Evolutionary conservation across 2,329 filamentous ascomycete genomes (phyloP), one percentile per base, ranked within the genome.

Genomic region (Parascedosporium putredinis): DNA sequence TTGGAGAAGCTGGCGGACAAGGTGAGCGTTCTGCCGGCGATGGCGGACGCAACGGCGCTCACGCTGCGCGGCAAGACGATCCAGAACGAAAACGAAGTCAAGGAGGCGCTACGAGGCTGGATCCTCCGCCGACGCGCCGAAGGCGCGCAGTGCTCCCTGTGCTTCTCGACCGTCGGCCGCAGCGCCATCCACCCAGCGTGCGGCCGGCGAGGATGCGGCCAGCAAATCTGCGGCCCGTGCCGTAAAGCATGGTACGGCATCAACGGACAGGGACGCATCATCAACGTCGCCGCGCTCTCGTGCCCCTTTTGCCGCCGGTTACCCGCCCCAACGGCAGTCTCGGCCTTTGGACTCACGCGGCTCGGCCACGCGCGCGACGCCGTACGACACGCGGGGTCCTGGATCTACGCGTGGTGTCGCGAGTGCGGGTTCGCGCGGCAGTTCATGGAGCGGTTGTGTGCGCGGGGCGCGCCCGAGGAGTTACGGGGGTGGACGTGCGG

Each of bases 271-370:
- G 72, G 72, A 1, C 56, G 57, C 1, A 61, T 74, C 10, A 65
- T 76, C 56, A 75, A 76, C 52, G 56, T 69, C 0, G 69, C 72
- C 0, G 71, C 74, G 0, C 65, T 77, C 4, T 62, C 57, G 2
- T 75, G 73, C 51, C 72, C 73, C 1, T 76, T 76, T 59, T 77
- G 73, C 52, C 64, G 73, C 22, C 66, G 72, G 0, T 60, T 57
- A 40, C 72, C 72, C 0, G 61, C 64, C 1, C 56, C 66, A 4
- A 61, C 61, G 48, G 66, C 63, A 1, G 54, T 73, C 2, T 54
- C 55, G 18, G 61, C 62, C 1, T 63, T 71, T 47, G 64, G 65
- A 0, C 58, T 72, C 29, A 62, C 65, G 3, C 58, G 58, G 1
- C 58, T 76, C 3, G 64, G 60, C 1, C 62, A 68, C 31, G 52